Evolutionary conservation across 169 alveolate genomes (phyloP).

Genomic region (Eimeria necatrix): DNA sequence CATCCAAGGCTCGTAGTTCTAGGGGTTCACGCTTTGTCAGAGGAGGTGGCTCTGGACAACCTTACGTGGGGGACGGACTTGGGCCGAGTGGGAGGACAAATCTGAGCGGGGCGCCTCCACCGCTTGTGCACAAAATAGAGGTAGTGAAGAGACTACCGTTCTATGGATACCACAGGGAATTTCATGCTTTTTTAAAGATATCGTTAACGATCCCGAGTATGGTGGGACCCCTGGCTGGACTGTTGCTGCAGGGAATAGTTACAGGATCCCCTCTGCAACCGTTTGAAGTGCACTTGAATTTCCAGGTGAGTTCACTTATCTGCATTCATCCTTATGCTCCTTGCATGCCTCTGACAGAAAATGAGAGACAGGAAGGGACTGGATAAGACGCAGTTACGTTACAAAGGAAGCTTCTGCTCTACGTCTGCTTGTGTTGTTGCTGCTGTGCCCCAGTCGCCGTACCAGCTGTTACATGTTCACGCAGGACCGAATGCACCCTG

Average conservation of each 20-base stretch:
- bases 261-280: constrained; percentile 79
- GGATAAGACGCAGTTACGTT: no score
- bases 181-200: constrained; percentile 54
- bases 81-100: neutral
- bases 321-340: neutral
- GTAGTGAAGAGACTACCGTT: constrained; percentile 65
- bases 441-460: no score
- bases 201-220: constrained; percentile 49
- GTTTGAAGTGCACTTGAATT: constrained; percentile 75
- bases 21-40: neutral
- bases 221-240: constrained; percentile 72
- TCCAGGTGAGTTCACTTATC: neutral
- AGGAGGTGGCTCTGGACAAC: neutral
- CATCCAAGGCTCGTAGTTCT: constrained; percentile 2
- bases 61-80: neutral
- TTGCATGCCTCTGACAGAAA: no score
- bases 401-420: no score
- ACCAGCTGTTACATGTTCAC: no score
- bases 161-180: constrained; percentile 75
- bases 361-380: no score
- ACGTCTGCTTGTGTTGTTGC: no score
- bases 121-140: constrained; percentile 53
- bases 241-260: constrained; percentile 72
- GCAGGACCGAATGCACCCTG: no score
- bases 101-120: neutral